Conservation (phyloP, 2,329 filamentous ascomycete genomes). For the Xylaria polymorpha region DNA sequence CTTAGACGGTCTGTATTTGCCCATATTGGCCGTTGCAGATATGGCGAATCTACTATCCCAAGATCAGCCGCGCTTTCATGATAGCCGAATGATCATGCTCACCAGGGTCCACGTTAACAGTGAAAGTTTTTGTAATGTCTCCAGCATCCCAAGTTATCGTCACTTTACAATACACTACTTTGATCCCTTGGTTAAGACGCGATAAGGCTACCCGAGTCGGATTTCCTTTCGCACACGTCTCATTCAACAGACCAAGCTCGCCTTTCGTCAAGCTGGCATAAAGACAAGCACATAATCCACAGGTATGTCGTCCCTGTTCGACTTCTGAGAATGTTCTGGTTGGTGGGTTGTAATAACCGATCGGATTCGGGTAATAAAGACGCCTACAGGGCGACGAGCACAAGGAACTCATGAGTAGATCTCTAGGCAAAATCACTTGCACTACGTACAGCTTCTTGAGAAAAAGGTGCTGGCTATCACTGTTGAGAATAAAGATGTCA, state of each 20-base stretch:
- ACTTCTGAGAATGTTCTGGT: neutral
- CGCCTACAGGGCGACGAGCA: neutral
- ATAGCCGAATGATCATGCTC: neutral
- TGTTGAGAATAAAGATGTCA: neutral
- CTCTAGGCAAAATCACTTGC: neutral
- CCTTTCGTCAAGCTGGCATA: neutral
- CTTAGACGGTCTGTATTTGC: neutral
- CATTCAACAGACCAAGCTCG: neutral
- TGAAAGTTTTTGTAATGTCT: neutral
- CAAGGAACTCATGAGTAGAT: neutral
- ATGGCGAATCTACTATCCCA: neutral
- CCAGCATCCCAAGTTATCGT: neutral
- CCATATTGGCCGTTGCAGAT: neutral
- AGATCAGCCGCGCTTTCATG: neutral
- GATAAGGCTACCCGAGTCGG: neutral
- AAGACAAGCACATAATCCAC: neutral
- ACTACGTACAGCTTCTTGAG: too few relatives aligned
- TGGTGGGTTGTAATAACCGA: neutral
- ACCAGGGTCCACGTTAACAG: neutral
- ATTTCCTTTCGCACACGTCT: neutral
- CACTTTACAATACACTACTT: neutral
- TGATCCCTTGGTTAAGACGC: constrained; percentile 1
- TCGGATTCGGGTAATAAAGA: neutral
- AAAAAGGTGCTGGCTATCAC: neutral
- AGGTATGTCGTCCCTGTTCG: neutral